These are phyloP conservation scores for Plectranthus barbatus DNA, from an alignment of 257 asterid species.

Conservation along the genomic window DNA sequence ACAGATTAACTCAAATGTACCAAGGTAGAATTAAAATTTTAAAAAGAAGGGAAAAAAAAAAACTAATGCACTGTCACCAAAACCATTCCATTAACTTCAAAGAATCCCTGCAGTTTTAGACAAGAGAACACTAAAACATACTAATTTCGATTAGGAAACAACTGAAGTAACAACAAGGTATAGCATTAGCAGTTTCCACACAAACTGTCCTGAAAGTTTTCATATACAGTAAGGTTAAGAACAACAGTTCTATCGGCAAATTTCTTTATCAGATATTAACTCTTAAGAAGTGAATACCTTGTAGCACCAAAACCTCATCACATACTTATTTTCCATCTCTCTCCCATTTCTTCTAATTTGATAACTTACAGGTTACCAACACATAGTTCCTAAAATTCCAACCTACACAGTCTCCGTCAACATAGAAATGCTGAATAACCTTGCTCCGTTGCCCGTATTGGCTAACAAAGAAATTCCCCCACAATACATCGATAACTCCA, in stretches of 20 bases:
- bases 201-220: not conserved
- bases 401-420: conserved; percentile 2
- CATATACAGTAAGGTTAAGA: not conserved
- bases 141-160: not conserved
- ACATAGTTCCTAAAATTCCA: not conserved
- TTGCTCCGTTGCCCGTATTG: not conserved
- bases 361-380: not conserved
- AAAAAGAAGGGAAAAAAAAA: no score
- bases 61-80: not conserved
- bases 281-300: not conserved
- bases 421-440: not conserved
- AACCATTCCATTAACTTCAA: not conserved
- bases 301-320: not conserved
- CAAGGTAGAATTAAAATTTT: no score
- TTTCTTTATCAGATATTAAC: not conserved
- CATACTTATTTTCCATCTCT: not conserved
- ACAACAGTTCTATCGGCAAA: not conserved
- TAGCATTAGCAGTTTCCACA: not conserved
- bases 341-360: not conserved
- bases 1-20: no score
- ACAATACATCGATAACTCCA: not conserved
- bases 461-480: not conserved
- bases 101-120: not conserved
- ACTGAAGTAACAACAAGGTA: not conserved
- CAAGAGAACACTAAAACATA: not conserved